Conservation (phyloP, 768 basidiomycete genomes). For the Mycena galericulata region DNA sequence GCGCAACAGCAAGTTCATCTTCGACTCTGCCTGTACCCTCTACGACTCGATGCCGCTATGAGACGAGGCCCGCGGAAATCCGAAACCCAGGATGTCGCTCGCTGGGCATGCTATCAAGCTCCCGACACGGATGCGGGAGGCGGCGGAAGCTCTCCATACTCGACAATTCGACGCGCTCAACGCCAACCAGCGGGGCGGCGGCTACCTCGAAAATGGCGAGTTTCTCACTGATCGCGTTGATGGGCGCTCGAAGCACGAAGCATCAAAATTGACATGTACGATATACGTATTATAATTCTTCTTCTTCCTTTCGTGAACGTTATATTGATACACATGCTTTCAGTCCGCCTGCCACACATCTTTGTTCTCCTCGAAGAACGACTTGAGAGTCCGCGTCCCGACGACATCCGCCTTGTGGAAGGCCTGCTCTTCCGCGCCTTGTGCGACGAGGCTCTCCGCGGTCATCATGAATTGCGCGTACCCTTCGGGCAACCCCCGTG, state of each 20-base stretch:
- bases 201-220: slow-evolving; percentile 88
- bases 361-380: slow-evolving; percentile 41
- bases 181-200: too few species aligned
- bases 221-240: slow-evolving; percentile 85
- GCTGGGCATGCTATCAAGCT: too few species aligned
- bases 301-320: too few species aligned
- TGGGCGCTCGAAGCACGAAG: slow-evolving; percentile 71
- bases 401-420: slow-evolving; percentile 38
- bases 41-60: too few species aligned
- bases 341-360: slow-evolving; percentile 21
- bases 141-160: too few species aligned
- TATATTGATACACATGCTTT: slow-evolving; percentile 4
- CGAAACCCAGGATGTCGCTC: too few species aligned
- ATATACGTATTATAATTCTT: neutral
- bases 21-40: too few species aligned
- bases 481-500: slow-evolving; percentile 34
- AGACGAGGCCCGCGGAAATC: too few species aligned
- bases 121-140: slow-evolving; percentile 67
- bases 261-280: slow-evolving; percentile 51
- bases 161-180: too few species aligned
- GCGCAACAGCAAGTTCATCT: too few species aligned
- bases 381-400: slow-evolving; percentile 39
- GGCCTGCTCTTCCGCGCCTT: slow-evolving; percentile 40
- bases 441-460: slow-evolving; percentile 37
- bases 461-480: slow-evolving; percentile 35